Percentiles rank a stretch among this genome's conserved stretches.
phyloP scores from a whole-genome alignment of 331 rosid genomes.

The Acacia concinna region DNA sequence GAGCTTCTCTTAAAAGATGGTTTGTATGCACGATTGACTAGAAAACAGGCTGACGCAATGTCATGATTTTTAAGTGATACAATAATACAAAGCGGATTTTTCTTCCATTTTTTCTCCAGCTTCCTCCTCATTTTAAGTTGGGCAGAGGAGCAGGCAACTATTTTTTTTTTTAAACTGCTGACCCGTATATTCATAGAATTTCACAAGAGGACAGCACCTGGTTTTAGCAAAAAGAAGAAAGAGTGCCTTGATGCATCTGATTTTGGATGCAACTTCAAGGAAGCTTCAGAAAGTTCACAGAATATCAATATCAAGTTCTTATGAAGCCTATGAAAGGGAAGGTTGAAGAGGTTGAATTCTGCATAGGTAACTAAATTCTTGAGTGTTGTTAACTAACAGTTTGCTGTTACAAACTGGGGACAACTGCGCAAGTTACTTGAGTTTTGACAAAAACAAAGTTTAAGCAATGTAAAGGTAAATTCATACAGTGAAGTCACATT shows the following conservation, averaged over 20 bases:
- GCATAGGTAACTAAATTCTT: not conserved
- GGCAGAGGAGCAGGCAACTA: constrained; percentile 34
- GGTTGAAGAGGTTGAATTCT: not conserved
- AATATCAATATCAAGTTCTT: constrained; percentile 3
- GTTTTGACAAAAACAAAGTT: not conserved
- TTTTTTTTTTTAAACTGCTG: constrained; percentile 43
- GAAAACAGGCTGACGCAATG: constrained; percentile 83
- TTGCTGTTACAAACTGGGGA: not conserved
- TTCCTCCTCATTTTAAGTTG: constrained; percentile 26
- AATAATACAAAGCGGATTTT: not conserved
- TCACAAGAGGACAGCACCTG: constrained; percentile 19
- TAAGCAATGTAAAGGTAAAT: not conserved
- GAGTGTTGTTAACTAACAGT: not conserved
- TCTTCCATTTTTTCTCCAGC: constrained; percentile 13
- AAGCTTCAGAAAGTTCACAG: constrained; percentile 34
- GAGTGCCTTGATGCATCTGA: constrained; percentile 18
- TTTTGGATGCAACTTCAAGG: constrained; percentile 24
- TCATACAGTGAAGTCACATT: not conserved
- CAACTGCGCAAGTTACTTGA: not conserved
- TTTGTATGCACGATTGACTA: constrained; percentile 69
- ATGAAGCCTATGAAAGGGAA: constrained; percentile 15
- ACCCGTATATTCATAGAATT: constrained; percentile 25
- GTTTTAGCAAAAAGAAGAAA: constrained; percentile 27
- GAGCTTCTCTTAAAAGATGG: constrained; percentile 80
- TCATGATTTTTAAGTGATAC: constrained; percentile 43